Base-by-base conservation (phyloP, 1,139 yeast genomes). In the Magnusiomyces tetraspermus region DNA sequence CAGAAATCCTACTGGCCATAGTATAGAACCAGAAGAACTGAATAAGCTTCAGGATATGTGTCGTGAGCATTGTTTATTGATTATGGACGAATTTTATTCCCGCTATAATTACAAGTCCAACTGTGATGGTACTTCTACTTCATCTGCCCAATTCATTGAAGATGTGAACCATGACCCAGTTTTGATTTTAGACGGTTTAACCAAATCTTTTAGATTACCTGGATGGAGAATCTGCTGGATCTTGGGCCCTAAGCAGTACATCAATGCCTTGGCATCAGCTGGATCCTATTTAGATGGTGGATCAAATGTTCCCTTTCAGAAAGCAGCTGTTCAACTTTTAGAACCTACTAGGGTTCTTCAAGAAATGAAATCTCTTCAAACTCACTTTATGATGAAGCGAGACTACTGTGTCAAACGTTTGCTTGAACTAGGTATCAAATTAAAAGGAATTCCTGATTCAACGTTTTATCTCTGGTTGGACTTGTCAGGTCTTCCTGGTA, bases 221-320 rank as follows among this genome's bases (percentile, higher is more conserved):
- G 86, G 86, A 1, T 80, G 85, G 85, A 74, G 86, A 67, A 78
- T 78, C 21, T 80, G 85, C 61, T 80, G 86, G 86, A 72, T 80
- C 54, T 69, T 80, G 55, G 86, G 86, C 0, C 86, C 86, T 17
- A 83, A 79, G 63, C 79, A 78, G 52, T 80, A 80, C 62, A 77
- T 80, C 59, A 71, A 70, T 52, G 79, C 83, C 2, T 71, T 80
- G 58, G 74, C 81, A 51, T 77, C 82, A 46, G 83, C 84, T 1
- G 86, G 85, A 0, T 79, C 85, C 0, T 80, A 72, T 59, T 69
- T 80, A 58, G 86, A 80, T 58, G 86, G 86, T 53, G 86, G 86
- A 19, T 73, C 82, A 26, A 80, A 80, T 61, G 79, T 80, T 26
- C 84, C 85, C 1, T 79, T 80, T 71, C 86, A 81, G 62, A 76